Evolutionary conservation across 371 early-diverging fungal species (phyloP).

Genomic region (Mycotypha africana): DNA sequence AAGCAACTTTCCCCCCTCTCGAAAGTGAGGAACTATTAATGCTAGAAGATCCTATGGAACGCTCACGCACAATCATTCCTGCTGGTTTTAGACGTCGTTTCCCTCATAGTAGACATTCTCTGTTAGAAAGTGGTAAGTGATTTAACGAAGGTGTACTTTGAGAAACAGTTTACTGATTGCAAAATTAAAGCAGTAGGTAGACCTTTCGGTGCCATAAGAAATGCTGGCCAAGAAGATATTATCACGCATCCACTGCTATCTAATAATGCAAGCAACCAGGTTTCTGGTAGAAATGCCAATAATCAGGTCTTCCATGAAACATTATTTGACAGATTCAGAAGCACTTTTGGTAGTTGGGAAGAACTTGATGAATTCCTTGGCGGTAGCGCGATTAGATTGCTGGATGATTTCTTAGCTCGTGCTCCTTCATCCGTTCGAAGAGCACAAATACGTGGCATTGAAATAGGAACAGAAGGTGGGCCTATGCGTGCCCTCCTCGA

Average conservation of each 20-base stretch:
- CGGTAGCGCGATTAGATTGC: constrained; percentile 61
- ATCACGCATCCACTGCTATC: constrained; percentile 69
- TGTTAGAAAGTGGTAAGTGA: constrained; percentile 20
- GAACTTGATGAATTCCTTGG: constrained; percentile 70
- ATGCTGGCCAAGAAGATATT: constrained; percentile 44
- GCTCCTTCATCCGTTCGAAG: constrained; percentile 26
- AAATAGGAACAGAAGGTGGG: constrained; percentile 38
- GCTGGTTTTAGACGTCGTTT: constrained; percentile 21
- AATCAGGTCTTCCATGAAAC: constrained; percentile 12
- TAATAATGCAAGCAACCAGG: constrained; percentile 17
- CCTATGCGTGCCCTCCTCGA: constrained; percentile 40
- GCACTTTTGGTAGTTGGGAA: constrained; percentile 48
- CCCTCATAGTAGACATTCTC: constrained; percentile 17
- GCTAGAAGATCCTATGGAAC: constrained; percentile 31
- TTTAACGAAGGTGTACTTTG: too few species aligned
- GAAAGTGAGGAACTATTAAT: constrained; percentile 25
- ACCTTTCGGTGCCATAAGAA: constrained; percentile 28
- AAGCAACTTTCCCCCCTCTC: constrained; percentile 51
- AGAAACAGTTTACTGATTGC: not conserved
- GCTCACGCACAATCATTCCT: constrained; percentile 32
- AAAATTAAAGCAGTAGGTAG: constrained; percentile 15
- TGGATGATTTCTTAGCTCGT: constrained; percentile 59
- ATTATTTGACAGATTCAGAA: too few species aligned
- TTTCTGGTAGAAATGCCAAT: constrained; percentile 5
- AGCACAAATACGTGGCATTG: constrained; percentile 49